These are phyloP conservation scores for Amauroascus niger DNA, from an alignment of 2,329 filamentous ascomycete genomes.

Conservation along the genomic window DNA sequence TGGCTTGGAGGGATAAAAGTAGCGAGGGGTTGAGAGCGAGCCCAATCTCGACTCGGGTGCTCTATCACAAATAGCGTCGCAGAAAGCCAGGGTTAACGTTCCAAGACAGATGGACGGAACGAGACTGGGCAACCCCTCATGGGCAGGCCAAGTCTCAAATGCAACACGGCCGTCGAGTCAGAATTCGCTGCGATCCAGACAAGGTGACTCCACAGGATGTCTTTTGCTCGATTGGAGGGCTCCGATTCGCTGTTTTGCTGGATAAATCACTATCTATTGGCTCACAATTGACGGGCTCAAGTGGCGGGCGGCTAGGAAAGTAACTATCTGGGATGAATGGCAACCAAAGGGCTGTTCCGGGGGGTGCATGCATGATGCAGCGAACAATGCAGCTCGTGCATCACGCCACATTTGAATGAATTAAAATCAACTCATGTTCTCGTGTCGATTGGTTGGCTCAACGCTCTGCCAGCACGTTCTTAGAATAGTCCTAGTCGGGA, in stretches of 20 bases:
- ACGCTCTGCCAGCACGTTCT: no score
- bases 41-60: neutral
- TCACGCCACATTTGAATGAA: conserved; percentile 6
- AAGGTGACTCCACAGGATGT: neutral
- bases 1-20: neutral
- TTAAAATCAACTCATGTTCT: neutral
- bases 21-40: conserved; percentile 2
- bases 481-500: no score
- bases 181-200: neutral
- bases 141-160: conserved; percentile 11
- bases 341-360: neutral
- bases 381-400: neutral
- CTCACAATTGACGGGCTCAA: neutral
- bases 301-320: neutral
- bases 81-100: conserved; percentile 9
- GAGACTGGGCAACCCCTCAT: conserved; percentile 3
- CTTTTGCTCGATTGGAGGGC: neutral
- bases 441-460: neutral
- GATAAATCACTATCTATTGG: neutral
- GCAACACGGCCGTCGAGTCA: conserved; percentile 11
- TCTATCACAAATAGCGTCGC: conserved; percentile 11
- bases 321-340: no score
- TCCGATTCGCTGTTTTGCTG: conserved; percentile 6
- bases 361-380: neutral
- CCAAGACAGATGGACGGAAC: conserved; percentile 4